Evolutionary conservation across 305 asterid genomes (phyloP).

Genomic region (Rubia tinctorum): DNA sequence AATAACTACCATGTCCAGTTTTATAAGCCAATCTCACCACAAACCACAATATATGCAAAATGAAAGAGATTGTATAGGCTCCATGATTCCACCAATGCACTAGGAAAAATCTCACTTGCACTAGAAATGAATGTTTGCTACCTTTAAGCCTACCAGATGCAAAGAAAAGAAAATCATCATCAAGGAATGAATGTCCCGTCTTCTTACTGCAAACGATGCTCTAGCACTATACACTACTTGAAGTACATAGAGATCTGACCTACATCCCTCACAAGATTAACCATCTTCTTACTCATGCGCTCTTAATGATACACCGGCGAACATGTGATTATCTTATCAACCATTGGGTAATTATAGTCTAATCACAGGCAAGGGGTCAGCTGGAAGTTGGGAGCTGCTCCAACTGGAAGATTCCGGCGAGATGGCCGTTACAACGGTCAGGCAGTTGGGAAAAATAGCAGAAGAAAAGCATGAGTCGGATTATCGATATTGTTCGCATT

Average conservation of each 20-base stretch:
- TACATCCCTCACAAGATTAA: constrained; percentile 66
- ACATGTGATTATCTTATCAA: not conserved
- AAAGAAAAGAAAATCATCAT: not conserved
- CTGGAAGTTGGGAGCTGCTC: too few species aligned
- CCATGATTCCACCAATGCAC: not conserved
- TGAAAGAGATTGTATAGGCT: not conserved
- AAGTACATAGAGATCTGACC: constrained; percentile 76
- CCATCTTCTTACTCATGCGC: constrained; percentile 71
- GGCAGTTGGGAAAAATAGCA: too few species aligned
- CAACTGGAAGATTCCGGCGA: too few species aligned
- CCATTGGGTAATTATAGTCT: not conserved
- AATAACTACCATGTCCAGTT: too few species aligned
- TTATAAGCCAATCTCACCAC: not conserved
- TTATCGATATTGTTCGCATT: too few species aligned
- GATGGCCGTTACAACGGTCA: too few species aligned
- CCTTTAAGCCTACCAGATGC: not conserved
- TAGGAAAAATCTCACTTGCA: not conserved
- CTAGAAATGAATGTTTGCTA: not conserved
- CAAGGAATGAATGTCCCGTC: not conserved
- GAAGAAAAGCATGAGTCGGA: too few species aligned
- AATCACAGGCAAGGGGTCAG: too few species aligned
- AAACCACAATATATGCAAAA: not conserved
- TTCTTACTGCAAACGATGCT: not conserved
- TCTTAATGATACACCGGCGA: constrained; percentile 25
- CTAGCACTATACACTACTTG: constrained; percentile 28